Evolutionary conservation across 768 basidiomycete species (phyloP).

Genomic region (Epithele typhae): DNA sequence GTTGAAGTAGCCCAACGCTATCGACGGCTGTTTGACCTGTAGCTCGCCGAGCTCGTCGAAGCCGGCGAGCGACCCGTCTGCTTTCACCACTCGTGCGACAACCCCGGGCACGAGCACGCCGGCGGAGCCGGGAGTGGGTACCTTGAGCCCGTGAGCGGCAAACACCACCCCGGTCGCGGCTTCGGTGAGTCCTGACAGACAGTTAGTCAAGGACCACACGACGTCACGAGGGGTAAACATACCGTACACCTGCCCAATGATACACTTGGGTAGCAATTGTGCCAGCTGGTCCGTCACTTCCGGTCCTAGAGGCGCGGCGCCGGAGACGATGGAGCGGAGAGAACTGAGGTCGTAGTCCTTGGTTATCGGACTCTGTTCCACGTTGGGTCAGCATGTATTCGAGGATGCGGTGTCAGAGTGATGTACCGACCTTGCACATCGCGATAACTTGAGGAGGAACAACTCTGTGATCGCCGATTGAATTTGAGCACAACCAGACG

Average conservation of each 20-base stretch:
- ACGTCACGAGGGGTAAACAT: not conserved
- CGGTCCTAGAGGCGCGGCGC: slow-evolving; percentile 53
- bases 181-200: slow-evolving; percentile 69
- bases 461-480: slow-evolving; percentile 43
- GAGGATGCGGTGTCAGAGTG: too few relatives aligned
- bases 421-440: slow-evolving; percentile 34
- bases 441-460: slow-evolving; percentile 56
- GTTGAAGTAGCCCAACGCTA: slow-evolving; percentile 45
- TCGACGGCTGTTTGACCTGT: slow-evolving; percentile 36
- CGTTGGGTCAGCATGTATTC: not conserved
- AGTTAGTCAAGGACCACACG: not conserved
- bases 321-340: slow-evolving; percentile 46
- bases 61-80: slow-evolving; percentile 49
- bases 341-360: slow-evolving; percentile 45
- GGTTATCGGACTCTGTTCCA: slow-evolving; percentile 43
- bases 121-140: slow-evolving; percentile 49
- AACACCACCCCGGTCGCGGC: slow-evolving; percentile 47
- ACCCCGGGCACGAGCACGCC: slow-evolving; percentile 48
- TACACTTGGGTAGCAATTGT: slow-evolving; percentile 20
- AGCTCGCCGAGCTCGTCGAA: slow-evolving; percentile 60
- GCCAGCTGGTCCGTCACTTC: slow-evolving; percentile 37
- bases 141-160: slow-evolving; percentile 41
- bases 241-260: slow-evolving; percentile 27
- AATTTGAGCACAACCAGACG: too few relatives aligned
- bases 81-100: slow-evolving; percentile 49